Evolutionary conservation across 1,284 basidiomycete species (phyloP).

Genomic region (Cutaneotrichosporon sp.): DNA sequence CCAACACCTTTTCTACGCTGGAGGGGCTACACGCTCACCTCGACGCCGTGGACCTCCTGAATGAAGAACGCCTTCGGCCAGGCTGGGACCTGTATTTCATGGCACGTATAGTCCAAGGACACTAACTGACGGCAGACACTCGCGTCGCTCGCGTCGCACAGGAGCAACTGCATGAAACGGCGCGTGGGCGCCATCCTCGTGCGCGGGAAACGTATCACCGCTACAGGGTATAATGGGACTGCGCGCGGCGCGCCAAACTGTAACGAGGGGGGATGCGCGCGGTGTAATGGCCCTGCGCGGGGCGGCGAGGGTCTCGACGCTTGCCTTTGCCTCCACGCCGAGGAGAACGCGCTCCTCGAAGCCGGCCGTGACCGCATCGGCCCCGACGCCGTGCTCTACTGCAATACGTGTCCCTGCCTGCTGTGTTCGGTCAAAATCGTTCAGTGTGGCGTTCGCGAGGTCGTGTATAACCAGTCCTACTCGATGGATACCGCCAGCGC

Average conservation of each 20-base stretch:
- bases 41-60: constrained; percentile 61
- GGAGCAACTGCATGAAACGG: constrained; percentile 97
- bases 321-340: constrained; percentile 94
- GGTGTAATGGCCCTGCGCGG: constrained; percentile 63
- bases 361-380: constrained; percentile 82
- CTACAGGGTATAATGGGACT: constrained; percentile 99
- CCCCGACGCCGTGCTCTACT: constrained; percentile 79
- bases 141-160: constrained; percentile 75
- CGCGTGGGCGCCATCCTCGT: constrained; percentile 90
- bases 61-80: constrained; percentile 71
- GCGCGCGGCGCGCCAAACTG: constrained; percentile 83
- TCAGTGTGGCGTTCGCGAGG: constrained; percentile 84
- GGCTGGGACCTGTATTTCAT: constrained; percentile 95
- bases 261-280: constrained; percentile 74
- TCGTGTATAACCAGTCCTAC: constrained; percentile 94
- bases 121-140: constrained; percentile 56
- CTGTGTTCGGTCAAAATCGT: constrained; percentile 91
- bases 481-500: constrained; percentile 88
- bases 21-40: constrained; percentile 60
- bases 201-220: constrained; percentile 70
- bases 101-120: constrained; percentile 51
- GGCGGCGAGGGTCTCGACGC: constrained; percentile 62
- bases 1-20: constrained; percentile 63
- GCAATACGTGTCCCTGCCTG: constrained; percentile 84
- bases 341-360: constrained; percentile 95